Percentiles rank a stretch among this genome's conserved stretches.
Evolutionary conservation across 2,329 filamentous ascomycete genomes (phyloP).

Genomic region (Arthroderma sp.): DNA sequence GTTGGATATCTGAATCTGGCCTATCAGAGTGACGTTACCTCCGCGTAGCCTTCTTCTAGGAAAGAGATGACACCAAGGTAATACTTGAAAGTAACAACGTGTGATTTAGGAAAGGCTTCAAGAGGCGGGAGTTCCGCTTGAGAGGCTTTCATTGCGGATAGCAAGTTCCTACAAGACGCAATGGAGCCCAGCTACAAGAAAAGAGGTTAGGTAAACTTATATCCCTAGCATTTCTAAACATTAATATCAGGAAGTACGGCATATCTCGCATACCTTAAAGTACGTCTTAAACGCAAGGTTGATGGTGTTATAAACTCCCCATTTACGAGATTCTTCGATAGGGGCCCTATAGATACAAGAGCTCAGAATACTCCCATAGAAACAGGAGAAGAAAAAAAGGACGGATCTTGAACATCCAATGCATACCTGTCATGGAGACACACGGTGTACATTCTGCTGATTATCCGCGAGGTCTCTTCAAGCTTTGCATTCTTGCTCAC

Average conservation of each 20-base stretch:
- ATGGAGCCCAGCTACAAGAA: constrained; percentile 57
- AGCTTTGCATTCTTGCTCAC: constrained; percentile 69
- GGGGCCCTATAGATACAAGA: constrained; percentile 48
- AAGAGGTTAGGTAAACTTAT: neutral
- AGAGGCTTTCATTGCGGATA: constrained; percentile 70
- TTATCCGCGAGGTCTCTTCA: constrained; percentile 77
- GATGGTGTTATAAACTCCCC: constrained; percentile 91
- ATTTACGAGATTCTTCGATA: constrained; percentile 84
- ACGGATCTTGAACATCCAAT: constrained; percentile 1
- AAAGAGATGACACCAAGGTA: constrained; percentile 91
- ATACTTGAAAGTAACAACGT: constrained; percentile 92
- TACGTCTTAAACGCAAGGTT: constrained; percentile 97
- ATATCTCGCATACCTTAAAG: constrained; percentile 51
- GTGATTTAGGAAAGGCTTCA: constrained; percentile 70
- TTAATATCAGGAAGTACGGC: neutral
- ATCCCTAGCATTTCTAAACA: neutral
- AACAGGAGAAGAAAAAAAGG: neutral
- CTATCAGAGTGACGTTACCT: constrained; percentile 40
- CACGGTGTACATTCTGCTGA: constrained; percentile 84
- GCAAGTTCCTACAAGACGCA: constrained; percentile 54
- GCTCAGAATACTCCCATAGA: constrained; percentile 9
- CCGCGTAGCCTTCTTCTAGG: constrained; percentile 80
- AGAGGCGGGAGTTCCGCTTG: constrained; percentile 69
- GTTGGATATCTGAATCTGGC: neutral
- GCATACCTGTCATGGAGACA: constrained; percentile 78